These are phyloP conservation scores for Candida sanyaensis DNA, from an alignment of 1,139 yeast species.

Conservation along the genomic window DNA sequence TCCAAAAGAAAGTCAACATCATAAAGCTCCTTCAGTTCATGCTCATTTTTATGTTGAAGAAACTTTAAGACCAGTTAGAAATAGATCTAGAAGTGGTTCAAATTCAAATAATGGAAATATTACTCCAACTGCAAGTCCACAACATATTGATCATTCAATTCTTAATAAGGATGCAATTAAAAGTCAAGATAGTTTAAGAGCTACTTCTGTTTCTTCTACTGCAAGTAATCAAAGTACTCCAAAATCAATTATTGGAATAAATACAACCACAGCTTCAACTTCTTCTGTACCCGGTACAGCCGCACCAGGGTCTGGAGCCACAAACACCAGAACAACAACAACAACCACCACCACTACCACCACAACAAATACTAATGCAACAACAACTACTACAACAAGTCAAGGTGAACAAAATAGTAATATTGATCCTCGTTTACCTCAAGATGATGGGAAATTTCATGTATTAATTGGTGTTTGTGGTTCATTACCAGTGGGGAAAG, in stretches of 20 bases:
- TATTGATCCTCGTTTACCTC: slow-evolving; percentile 79
- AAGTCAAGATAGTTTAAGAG: slow-evolving; percentile 12
- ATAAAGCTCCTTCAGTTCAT: slow-evolving; percentile 65
- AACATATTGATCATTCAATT: slow-evolving; percentile 1
- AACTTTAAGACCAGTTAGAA: slow-evolving; percentile 51
- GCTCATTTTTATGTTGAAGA: slow-evolving; percentile 83
- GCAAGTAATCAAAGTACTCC: slow-evolving; percentile 11
- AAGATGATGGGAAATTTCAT: slow-evolving; percentile 89
- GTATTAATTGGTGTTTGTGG: slow-evolving; percentile 90
- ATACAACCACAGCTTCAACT: slow-evolving; percentile 3
- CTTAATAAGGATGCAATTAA: slow-evolving; percentile 7
- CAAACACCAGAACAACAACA: too few relatives aligned
- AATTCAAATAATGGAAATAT: slow-evolving; percentile 9
- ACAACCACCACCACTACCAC: slow-evolving; percentile 9
- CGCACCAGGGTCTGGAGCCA: neutral
- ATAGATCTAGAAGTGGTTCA: slow-evolving; percentile 45
- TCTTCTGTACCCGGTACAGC: slow-evolving; percentile 10
- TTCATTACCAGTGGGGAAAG: slow-evolving; percentile 75
- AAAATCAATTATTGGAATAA: slow-evolving; percentile 15
- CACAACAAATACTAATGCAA: slow-evolving; percentile 3
- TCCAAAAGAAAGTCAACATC: slow-evolving; percentile 42
- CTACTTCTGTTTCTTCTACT: slow-evolving; percentile 5
- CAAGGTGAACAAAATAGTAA: slow-evolving; percentile 52
- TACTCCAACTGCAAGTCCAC: slow-evolving; percentile 3
- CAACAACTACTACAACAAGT: slow-evolving; percentile 11